Evolutionary conservation across 768 basidiomycete genomes (phyloP).

Genomic region (Macrolepiota albuminosa): DNA sequence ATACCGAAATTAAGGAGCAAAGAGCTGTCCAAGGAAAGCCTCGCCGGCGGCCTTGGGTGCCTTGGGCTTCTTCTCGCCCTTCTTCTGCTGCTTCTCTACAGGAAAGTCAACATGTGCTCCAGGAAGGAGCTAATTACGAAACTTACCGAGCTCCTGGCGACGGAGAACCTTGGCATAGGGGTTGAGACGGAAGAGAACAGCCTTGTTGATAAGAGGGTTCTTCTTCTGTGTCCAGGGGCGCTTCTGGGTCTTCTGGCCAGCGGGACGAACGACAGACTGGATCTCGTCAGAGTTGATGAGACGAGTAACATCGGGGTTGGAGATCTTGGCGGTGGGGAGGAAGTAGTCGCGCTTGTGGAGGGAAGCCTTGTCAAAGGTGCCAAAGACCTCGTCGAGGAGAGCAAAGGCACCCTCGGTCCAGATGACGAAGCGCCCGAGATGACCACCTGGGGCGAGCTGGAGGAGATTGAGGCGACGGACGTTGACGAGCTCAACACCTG

Average conservation of each 20-base stretch:
- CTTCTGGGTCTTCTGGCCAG: conserved; percentile 79
- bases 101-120: conserved; percentile 7
- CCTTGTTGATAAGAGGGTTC: conserved; percentile 95
- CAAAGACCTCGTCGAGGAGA: conserved; percentile 92
- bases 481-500: conserved; percentile 96
- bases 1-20: conserved; percentile 61
- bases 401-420: conserved; percentile 96
- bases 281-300: conserved; percentile 99
- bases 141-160: conserved; percentile 83
- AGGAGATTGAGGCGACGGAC: conserved; percentile 94
- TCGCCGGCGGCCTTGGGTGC: conserved; percentile 75
- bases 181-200: conserved; percentile 93
- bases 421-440: conserved; percentile 98
- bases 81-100: conserved; percentile 69
- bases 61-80: conserved; percentile 59
- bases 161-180: conserved; percentile 96
- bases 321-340: conserved; percentile 93
- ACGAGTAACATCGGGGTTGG: conserved; percentile 94
- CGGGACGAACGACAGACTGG: conserved; percentile 92
- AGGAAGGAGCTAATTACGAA: background rate
- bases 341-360: conserved; percentile 85
- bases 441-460: conserved; percentile 98
- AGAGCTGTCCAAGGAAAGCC: conserved; percentile 79
- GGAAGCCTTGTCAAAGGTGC: conserved; percentile 88
- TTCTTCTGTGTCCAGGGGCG: conserved; percentile 99